These are phyloP conservation scores for Clonostachys chloroleuca DNA, from an alignment of 2,329 filamentous ascomycete genomes.

Conservation along the genomic window DNA sequence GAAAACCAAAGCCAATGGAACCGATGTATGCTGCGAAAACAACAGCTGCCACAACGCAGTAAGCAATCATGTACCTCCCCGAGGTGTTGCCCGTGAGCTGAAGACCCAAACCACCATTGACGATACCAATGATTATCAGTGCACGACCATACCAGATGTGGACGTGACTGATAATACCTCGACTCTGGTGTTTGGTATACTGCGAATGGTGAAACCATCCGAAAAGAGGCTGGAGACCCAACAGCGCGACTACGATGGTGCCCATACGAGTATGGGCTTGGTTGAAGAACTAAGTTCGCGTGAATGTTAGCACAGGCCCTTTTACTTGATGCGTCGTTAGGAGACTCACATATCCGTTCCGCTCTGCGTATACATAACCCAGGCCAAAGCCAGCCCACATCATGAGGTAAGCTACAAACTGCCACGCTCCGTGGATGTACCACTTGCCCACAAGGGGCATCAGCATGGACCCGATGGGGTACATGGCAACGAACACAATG, in stretches of 20 bases:
- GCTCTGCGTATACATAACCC: conserved; percentile 42
- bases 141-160: conserved; percentile 61
- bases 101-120: conserved; percentile 62
- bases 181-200: conserved; percentile 39
- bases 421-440: conserved; percentile 52
- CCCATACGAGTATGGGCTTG: conserved; percentile 52
- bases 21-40: conserved; percentile 38
- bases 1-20: conserved; percentile 9
- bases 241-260: conserved; percentile 44
- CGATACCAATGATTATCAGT: conserved; percentile 52
- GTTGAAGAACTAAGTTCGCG: conserved; percentile 39
- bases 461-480: conserved; percentile 54
- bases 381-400: conserved; percentile 59
- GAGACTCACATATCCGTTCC: conserved; percentile 35
- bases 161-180: conserved; percentile 45
- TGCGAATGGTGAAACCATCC: conserved; percentile 53
- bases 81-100: conserved; percentile 34
- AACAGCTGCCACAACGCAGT: conserved; percentile 49
- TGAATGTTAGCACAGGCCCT: background rate
- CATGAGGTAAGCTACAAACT: conserved; percentile 45
- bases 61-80: conserved; percentile 40
- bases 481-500: conserved; percentile 52
- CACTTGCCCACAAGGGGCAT: conserved; percentile 57
- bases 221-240: conserved; percentile 54
- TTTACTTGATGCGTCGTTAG: no score